Evolutionary conservation across 768 basidiomycete genomes (phyloP).

Genomic region (Neoboletus magnificus): DNA sequence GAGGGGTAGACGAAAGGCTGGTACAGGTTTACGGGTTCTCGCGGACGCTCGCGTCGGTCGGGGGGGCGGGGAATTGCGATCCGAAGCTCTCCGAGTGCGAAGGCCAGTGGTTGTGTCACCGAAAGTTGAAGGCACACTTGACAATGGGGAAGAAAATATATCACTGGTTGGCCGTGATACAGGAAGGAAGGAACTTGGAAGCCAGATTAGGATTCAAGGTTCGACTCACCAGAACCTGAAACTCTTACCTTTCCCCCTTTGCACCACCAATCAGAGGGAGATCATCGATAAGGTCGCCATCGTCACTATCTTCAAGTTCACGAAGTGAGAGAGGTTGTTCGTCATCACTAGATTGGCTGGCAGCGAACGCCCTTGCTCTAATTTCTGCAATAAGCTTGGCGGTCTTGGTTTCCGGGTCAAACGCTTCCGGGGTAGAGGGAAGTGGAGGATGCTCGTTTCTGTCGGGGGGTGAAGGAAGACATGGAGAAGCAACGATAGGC

Average conservation of each 20-base stretch:
- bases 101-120: not conserved
- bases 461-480: conserved; percentile 25
- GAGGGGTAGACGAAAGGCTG: conserved; percentile 9
- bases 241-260: conserved; percentile 10
- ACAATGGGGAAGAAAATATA: conserved; percentile 21
- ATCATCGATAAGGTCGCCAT: conserved; percentile 39
- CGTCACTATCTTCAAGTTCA: conserved; percentile 50
- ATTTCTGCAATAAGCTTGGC: conserved; percentile 61
- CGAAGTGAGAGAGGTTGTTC: conserved; percentile 35
- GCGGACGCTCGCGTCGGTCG: conserved; percentile 15
- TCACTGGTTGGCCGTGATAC: not conserved
- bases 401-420: conserved; percentile 42
- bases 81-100: not conserved
- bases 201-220: not conserved
- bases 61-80: conserved; percentile 1
- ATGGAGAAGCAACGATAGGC: conserved; percentile 8
- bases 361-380: conserved; percentile 56
- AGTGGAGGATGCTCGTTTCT: conserved; percentile 18
- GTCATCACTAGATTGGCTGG: conserved; percentile 45
- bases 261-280: conserved; percentile 12
- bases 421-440: conserved; percentile 31
- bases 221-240: not conserved
- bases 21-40: conserved; percentile 17
- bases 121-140: conserved; percentile 18
- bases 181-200: conserved; percentile 7